A percentile compares a stretch with the other conserved stretches of the same genome.
phyloP scores from a whole-genome alignment of 345 rosid species.

The Populus deltoides region DNA sequence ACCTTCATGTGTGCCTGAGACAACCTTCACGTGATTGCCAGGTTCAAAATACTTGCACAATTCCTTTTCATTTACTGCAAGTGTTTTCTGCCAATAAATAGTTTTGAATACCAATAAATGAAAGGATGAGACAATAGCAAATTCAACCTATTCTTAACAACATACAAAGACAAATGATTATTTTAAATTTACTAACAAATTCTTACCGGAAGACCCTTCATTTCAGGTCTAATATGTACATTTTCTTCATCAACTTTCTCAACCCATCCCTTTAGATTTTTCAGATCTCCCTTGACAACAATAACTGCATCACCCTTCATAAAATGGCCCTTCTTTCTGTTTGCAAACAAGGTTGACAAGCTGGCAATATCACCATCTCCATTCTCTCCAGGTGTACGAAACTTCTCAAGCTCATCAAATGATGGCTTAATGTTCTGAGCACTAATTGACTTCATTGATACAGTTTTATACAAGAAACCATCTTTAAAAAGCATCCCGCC shows the following conservation, averaged over 20 bases:
- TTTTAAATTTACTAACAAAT: background rate
- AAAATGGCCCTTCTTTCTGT: constrained; percentile 95
- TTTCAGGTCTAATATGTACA: constrained; percentile 79
- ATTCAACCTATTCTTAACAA: background rate
- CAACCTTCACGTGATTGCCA: constrained; percentile 96
- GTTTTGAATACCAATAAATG: constrained; percentile 12
- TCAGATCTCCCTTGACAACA: constrained; percentile 88
- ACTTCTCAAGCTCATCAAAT: constrained; percentile 96
- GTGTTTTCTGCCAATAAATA: constrained; percentile 55
- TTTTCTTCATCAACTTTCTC: constrained; percentile 98
- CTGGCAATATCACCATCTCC: constrained; percentile 74
- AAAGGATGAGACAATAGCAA: background rate
- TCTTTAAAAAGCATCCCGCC: constrained; percentile 82
- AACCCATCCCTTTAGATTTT: constrained; percentile 93
- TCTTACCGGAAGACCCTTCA: constrained; percentile 94
- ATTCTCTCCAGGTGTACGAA: constrained; percentile 67
- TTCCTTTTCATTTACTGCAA: constrained; percentile 80
- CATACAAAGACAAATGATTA: background rate
- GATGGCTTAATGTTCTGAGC: constrained; percentile 73
- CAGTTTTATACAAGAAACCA: constrained; percentile 80
- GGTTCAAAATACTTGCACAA: constrained; percentile 95
- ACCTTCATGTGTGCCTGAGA: constrained; percentile 89
- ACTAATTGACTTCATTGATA: constrained; percentile 82
- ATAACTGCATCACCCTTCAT: constrained; percentile 98
- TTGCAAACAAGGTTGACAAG: constrained; percentile 81